Base-by-base conservation (phyloP, 176 grass and related monocot genomes). In the Bothriochloa decipiens region DNA sequence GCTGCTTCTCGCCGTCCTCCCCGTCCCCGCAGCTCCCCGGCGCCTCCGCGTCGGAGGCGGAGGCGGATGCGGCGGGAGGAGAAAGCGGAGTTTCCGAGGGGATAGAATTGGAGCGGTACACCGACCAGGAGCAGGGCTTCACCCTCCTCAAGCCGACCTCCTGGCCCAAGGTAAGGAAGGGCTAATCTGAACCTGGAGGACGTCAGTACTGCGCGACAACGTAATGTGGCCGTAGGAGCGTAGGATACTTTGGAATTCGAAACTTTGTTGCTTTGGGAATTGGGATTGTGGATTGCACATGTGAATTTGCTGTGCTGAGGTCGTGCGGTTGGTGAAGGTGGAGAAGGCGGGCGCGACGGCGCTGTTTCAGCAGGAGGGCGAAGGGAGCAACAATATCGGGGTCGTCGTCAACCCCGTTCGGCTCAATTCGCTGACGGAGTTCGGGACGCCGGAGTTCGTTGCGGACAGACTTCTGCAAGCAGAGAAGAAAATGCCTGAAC, bases 391-490 rank as follows among this genome's bases (percentile, higher is more conserved):
- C 67, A 98, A 87, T 62, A 95, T 98, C 8, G 96, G 95, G 47
- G 77, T 98, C 14, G 91, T 98, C 33, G 91, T 98, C 25, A 93
- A 87, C 74, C 96, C 96, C 4, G 92, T 98, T 10, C 93, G 96
- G 11, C 86, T 98, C 41, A 87, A 91, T 20, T 90, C 96, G 28
- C 84, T 98, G 47, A 82, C 77, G 40, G 96, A 98, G 33, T 98
- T 98, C 28, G 96, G 93, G 33, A 93, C 93, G 2, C 93, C 91
- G n/a, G 85, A 95, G 60, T 95, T 98, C 1, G 89, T 98, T 4
- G 96, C 96, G 2, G 85, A 93, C 17, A 98, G 91, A 75, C 92
- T 98, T 78, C 74, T 98, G 40, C 93, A 92, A 83, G 93, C 93
- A 71, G 96, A 98, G 73, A 91, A 81, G 82, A 93, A 89, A 89